phyloP scores from a whole-genome alignment of 768 basidiomycete species.

The Cyclocybe cylindracea region DNA sequence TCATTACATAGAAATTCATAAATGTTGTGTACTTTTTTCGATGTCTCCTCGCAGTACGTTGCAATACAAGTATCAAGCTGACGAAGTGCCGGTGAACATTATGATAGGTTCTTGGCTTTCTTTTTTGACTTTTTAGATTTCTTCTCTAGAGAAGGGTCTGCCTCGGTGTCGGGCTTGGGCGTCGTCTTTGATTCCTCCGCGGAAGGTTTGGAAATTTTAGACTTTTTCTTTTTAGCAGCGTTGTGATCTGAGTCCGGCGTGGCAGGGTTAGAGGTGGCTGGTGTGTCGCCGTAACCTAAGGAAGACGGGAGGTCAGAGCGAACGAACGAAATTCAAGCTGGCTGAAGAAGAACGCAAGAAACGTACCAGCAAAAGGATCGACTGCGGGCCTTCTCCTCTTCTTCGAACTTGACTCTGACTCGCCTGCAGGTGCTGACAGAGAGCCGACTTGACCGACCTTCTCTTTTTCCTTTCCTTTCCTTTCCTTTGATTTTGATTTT shows the following conservation, averaged over 20 bases:
- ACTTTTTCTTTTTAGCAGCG: neutral
- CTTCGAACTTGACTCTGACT: constrained; percentile 2
- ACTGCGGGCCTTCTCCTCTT: constrained; percentile 55
- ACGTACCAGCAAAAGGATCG: constrained; percentile 69
- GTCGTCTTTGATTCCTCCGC: constrained; percentile 10
- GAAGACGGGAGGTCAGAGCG: neutral
- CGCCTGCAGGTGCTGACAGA: neutral
- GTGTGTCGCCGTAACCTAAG: constrained; percentile 36
- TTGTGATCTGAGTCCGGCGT: too few relatives aligned
- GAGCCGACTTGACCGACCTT: too few relatives aligned
- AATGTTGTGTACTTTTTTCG: too few relatives aligned
- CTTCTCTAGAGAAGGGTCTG: constrained; percentile 15
- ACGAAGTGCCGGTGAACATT: neutral
- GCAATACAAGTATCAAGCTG: neutral
- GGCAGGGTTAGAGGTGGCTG: constrained; percentile 2
- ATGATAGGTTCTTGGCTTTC: constrained; percentile 28
- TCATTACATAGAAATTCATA: too few relatives aligned
- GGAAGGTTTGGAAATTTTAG: neutral
- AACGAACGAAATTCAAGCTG: neutral
- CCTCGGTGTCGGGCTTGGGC: neutral
- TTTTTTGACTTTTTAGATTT: constrained; percentile 34
- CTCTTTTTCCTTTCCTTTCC: neutral
- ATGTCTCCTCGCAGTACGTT: too few relatives aligned
- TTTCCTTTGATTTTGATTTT: constrained; percentile 33
- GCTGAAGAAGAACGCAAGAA: neutral